Evolutionary conservation across 768 basidiomycete genomes (phyloP).

Genomic region (Suillus hirtellus): DNA sequence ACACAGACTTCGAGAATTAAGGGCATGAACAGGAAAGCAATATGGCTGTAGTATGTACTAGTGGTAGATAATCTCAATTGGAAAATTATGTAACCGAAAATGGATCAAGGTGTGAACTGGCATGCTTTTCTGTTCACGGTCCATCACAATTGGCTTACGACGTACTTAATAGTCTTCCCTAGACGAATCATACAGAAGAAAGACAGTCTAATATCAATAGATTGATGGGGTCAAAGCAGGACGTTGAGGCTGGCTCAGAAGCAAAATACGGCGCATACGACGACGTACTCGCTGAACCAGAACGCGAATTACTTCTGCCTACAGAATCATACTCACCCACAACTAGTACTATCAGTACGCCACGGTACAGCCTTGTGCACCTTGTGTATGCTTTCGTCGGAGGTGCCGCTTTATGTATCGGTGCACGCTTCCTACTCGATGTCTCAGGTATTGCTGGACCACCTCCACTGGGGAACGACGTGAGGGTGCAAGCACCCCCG

Average conservation of each 20-base stretch:
- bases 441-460: constrained; percentile 38
- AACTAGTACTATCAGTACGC: constrained; percentile 20
- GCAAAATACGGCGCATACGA: constrained; percentile 1
- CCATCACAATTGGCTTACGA: not conserved
- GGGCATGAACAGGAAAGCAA: constrained; percentile 24
- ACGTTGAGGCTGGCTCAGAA: not conserved
- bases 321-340: not conserved
- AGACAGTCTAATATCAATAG: not conserved
- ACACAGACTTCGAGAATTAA: constrained; percentile 59
- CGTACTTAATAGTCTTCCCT: not conserved
- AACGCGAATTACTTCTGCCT: constrained; percentile 4
- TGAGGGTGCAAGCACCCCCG: constrained; percentile 53
- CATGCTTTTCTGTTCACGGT: not conserved
- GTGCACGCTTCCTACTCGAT: constrained; percentile 50
- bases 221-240: constrained; percentile 1
- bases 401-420: constrained; percentile 51
- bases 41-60: not conserved
- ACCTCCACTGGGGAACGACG: constrained; percentile 19
- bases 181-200: not conserved
- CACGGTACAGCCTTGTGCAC: constrained; percentile 30
- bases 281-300: not conserved
- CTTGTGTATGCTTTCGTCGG: constrained; percentile 52
- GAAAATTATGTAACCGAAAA: too few relatives aligned
- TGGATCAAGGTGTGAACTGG: too few relatives aligned
- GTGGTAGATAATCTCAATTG: too few relatives aligned